phyloP scores from a whole-genome alignment of 2,329 filamentous ascomycete species.

The Apiospora rasikravindrae region DNA sequence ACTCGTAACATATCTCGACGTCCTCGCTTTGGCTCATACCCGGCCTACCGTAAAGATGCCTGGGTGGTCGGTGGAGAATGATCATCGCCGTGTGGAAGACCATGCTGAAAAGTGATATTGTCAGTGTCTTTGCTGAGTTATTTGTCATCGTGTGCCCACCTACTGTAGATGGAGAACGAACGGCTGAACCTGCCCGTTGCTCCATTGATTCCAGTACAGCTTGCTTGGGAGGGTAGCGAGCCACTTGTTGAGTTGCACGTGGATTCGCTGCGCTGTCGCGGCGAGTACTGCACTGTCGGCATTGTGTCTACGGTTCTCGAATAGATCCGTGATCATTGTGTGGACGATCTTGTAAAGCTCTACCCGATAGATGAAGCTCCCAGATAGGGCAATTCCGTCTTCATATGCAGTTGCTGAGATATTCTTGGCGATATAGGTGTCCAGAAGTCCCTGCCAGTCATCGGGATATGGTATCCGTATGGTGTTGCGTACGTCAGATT shows the following conservation, averaged over 20 bases:
- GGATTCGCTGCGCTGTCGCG: constrained; percentile 50
- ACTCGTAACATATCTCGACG: constrained; percentile 56
- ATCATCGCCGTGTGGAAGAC: constrained; percentile 58
- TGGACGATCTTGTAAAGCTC: constrained; percentile 56
- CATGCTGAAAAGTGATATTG: constrained; percentile 37
- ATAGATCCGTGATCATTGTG: constrained; percentile 55
- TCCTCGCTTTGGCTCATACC: constrained; percentile 48
- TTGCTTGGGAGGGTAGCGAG: constrained; percentile 50
- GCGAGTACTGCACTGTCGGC: constrained; percentile 47
- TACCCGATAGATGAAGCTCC: constrained; percentile 52
- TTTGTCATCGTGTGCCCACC: constrained; percentile 23
- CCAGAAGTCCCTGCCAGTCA: constrained; percentile 52
- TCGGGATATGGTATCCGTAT: constrained; percentile 54
- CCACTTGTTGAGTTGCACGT: constrained; percentile 53
- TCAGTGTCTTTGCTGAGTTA: background rate
- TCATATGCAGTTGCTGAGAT: constrained; percentile 52
- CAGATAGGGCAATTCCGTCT: constrained; percentile 50
- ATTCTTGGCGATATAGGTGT: constrained; percentile 52
- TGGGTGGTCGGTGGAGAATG: constrained; percentile 55
- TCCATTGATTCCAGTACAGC: constrained; percentile 58
- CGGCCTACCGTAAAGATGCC: constrained; percentile 46
- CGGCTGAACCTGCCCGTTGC: constrained; percentile 49
- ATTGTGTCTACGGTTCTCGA: constrained; percentile 51
- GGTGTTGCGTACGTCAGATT: constrained; percentile 55
- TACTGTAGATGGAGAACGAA: constrained; percentile 53